These are phyloP conservation scores for Mariannaea sp. DNA, from an alignment of 2,329 filamentous ascomycete species.

Conservation along the genomic window DNA sequence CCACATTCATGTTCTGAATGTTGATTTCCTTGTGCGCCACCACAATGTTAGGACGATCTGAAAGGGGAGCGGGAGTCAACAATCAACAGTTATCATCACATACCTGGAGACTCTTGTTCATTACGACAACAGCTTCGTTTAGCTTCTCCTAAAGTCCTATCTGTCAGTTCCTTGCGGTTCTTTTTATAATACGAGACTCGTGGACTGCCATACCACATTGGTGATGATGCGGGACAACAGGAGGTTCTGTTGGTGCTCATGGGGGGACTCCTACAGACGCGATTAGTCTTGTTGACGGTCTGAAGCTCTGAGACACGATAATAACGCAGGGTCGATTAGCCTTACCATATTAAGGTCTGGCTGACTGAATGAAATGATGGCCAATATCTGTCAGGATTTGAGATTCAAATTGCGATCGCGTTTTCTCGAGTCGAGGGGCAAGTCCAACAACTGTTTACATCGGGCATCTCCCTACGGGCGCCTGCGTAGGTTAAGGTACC, in stretches of 20 bases:
- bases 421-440: slow-evolving; percentile 19
- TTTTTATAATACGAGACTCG: too few relatives aligned
- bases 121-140: slow-evolving; percentile 88
- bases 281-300: background rate
- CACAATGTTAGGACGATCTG: slow-evolving; percentile 4
- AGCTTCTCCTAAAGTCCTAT: slow-evolving; percentile 99
- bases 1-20: slow-evolving; percentile 98
- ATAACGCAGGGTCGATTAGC: background rate
- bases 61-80: too few relatives aligned
- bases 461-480: too few relatives aligned
- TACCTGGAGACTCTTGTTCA: slow-evolving; percentile 92
- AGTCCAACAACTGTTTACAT: slow-evolving; percentile 33
- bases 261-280: slow-evolving; percentile 77
- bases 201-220: slow-evolving; percentile 76
- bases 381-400: background rate
- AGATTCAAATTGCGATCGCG: background rate
- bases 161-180: background rate
- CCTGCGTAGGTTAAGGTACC: too few relatives aligned
- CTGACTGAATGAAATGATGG: background rate
- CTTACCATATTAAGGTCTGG: slow-evolving; percentile 13
- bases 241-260: slow-evolving; percentile 95
- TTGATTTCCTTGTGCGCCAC: slow-evolving; percentile 86
- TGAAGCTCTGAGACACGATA: background rate
- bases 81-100: background rate
- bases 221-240: slow-evolving; percentile 94